Evolutionary conservation across 306 rosid species (phyloP).

Genomic region (Adenanthera pavonina): DNA sequence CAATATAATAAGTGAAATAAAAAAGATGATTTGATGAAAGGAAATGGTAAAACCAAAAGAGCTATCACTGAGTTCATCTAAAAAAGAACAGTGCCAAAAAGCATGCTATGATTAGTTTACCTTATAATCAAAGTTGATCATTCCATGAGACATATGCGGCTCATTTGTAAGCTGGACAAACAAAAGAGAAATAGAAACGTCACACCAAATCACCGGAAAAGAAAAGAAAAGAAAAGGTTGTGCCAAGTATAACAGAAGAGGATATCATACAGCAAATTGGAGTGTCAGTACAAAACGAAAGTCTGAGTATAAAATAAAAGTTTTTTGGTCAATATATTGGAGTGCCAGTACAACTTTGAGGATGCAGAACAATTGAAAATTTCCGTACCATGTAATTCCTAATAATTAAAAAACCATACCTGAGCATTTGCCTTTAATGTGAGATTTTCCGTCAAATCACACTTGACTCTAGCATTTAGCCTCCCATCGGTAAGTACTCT

Average conservation of each 20-base stretch:
- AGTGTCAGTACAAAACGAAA: background rate
- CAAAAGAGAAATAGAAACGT: background rate
- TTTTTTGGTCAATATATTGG: background rate
- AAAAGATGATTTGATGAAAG: background rate
- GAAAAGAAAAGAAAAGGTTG: background rate
- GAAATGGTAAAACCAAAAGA: slow-evolving; percentile 3
- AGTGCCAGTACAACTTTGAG: slow-evolving; percentile 8
- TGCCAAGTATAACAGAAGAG: background rate
- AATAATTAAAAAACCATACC: slow-evolving; percentile 48
- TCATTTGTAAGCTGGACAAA: slow-evolving; percentile 79
- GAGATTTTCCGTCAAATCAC: slow-evolving; percentile 80
- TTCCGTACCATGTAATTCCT: background rate
- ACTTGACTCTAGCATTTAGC: slow-evolving; percentile 83
- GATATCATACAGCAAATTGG: background rate
- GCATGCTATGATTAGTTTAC: slow-evolving; percentile 40
- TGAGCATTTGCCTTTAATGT: slow-evolving; percentile 88
- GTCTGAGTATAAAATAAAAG: too few species aligned
- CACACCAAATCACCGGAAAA: too few species aligned
- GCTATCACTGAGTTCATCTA: slow-evolving; percentile 2
- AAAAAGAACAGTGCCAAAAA: slow-evolving; percentile 7
- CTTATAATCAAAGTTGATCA: slow-evolving; percentile 92
- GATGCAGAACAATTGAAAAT: background rate
- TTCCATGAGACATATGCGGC: slow-evolving; percentile 98
- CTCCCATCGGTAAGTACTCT: slow-evolving; percentile 88
- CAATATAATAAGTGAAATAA: background rate